Conservation (phyloP, 2,329 filamentous ascomycete genomes). For the Calcarisporium arbuscula region DNA sequence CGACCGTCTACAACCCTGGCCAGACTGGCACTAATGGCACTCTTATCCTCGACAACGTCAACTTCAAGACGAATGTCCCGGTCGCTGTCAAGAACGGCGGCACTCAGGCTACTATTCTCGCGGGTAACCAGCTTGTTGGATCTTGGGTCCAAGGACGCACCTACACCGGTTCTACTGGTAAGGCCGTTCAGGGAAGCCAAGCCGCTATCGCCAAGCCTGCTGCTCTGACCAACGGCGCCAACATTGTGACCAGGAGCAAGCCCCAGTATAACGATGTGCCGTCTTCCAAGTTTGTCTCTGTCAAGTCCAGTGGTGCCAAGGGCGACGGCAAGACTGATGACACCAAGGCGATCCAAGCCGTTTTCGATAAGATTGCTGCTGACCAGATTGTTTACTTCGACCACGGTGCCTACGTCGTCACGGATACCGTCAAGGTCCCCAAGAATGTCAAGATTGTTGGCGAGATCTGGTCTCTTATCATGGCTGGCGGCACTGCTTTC, state of each 20-base stretch:
- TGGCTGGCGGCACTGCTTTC: conserved; percentile 74
- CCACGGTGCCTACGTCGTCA: conserved; percentile 66
- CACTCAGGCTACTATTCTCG: conserved; percentile 55
- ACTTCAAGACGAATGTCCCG: conserved; percentile 63
- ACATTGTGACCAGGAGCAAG: conserved; percentile 78
- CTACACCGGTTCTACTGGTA: conserved; percentile 48
- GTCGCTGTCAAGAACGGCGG: conserved; percentile 57
- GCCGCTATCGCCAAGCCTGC: conserved; percentile 55
- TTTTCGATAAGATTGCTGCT: conserved; percentile 60
- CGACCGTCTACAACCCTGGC: conserved; percentile 61
- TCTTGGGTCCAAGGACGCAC: conserved; percentile 76
- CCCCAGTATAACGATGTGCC: conserved; percentile 74
- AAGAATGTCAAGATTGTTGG: conserved; percentile 82
- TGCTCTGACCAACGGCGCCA: conserved; percentile 55
- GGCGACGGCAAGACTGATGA: conserved; percentile 87
- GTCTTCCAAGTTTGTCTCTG: conserved; percentile 68
- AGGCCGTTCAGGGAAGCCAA: conserved; percentile 54
- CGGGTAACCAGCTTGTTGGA: conserved; percentile 60
- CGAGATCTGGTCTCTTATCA: conserved; percentile 85
- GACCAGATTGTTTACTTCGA: conserved; percentile 69
- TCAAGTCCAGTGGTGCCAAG: conserved; percentile 75
- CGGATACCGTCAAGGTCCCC: conserved; percentile 63
- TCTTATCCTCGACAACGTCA: conserved; percentile 82
- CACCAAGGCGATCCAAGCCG: conserved; percentile 72
- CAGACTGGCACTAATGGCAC: conserved; percentile 69